Evolutionary conservation across 768 basidiomycete species (phyloP).

Genomic region (Rhodotorula diobovata): DNA sequence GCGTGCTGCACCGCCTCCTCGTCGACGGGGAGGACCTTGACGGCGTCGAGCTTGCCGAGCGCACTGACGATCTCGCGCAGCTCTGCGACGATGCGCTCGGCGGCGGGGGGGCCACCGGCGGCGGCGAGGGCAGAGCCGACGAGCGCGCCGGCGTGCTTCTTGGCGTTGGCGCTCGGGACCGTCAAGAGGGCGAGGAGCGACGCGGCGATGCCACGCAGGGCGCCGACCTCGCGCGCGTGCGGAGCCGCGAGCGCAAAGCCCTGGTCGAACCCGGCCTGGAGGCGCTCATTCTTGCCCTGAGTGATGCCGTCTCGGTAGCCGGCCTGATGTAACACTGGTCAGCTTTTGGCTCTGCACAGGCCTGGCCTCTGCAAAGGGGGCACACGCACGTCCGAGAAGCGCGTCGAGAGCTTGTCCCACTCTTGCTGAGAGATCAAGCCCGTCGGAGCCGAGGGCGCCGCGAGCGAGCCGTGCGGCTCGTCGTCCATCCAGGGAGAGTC

Average conservation of each 20-base stretch:
- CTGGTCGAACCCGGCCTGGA: conserved; percentile 85
- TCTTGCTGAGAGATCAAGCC: conserved; percentile 30
- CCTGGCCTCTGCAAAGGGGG: background rate
- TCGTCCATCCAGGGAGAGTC: conserved; percentile 34
- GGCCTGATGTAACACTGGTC: conserved; percentile 53
- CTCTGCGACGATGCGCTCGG: conserved; percentile 19
- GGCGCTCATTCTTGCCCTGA: conserved; percentile 76
- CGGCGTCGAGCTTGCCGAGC: conserved; percentile 62
- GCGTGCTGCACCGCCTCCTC: conserved; percentile 73
- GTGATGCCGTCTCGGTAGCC: conserved; percentile 97
- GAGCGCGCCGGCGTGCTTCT: conserved; percentile 41
- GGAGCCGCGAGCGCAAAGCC: conserved; percentile 74
- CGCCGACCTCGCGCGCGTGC: conserved; percentile 70
- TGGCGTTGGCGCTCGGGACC: conserved; percentile 21
- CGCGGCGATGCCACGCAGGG: conserved; percentile 66
- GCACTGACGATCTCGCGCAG: conserved; percentile 54
- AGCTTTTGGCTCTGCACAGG: background rate
- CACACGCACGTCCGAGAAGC: conserved; percentile 33
- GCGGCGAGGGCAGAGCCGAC: conserved; percentile 44
- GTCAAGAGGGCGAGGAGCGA: conserved; percentile 55
- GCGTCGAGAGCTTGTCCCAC: conserved; percentile 34
- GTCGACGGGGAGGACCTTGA: conserved; percentile 70
- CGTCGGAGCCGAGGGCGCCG: background rate
- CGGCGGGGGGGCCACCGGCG: conserved; percentile 43
- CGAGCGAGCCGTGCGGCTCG: background rate